Evolutionary conservation across 2,329 filamentous ascomycete genomes (phyloP), one percentile per base, ranked within the genome.

Genomic region (Cladosporium sp.): DNA sequence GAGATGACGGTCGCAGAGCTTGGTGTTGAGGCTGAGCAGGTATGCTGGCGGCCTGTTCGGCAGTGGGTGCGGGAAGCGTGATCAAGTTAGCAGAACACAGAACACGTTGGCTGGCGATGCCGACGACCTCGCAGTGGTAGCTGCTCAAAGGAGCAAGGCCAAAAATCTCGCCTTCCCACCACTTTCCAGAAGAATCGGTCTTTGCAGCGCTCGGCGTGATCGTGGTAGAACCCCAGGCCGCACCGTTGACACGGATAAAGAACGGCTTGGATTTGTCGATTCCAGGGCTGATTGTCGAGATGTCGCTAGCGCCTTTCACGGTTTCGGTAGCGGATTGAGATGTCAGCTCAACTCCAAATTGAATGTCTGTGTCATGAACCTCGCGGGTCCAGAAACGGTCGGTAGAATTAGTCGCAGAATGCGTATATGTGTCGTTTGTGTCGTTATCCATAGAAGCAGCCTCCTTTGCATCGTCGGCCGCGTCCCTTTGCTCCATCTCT

Each of bases 331-430:
- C 41, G 29, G 59, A 52, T 13, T 60, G 56, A 9, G 58, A 42
- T n/a, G 63, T 59, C 19, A 68, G 59, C 38, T 66, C 62, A 13
- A 66, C 62, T 68, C 43, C 71, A 69, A 91, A 91, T 69, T 80
- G 84, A 56, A 91, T 80, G 67, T 89, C 85, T 60, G 88, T 86
- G 63, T 84, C 82, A 16, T 85, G 85, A 60, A 92, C 82, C 65
- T 89, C 86, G 53, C 83, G 85, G 62, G 91, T 86, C 85, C 86
- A 91, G 64, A 91, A 84, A 65, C 86, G 82, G 59, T 83, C 80
- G 50, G 56, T 61, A 46, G 52, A 86, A 79, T 55, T 57, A 50
- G 53, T 60, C 74, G 68, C 84, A 81, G 68, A 87, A 88, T 46
- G 86, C 80, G 85, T 84, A 65, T 65, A 88, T 77, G 69, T 88